phyloP scores from a whole-genome alignment of 176 grass and related monocot species.

The Lolium perenne region DNA sequence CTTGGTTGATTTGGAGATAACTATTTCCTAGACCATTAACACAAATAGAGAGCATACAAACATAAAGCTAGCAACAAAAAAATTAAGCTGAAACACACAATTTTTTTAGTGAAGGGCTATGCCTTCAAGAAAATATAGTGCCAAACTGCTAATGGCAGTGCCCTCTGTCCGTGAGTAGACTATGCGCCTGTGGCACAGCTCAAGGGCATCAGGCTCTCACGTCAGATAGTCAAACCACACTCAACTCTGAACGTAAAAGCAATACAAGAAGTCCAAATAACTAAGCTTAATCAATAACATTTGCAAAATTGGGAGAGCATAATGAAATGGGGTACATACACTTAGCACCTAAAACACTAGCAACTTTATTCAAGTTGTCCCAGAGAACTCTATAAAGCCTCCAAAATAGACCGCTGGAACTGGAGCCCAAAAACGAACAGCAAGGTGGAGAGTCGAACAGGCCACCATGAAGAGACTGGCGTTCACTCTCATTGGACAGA shows the following conservation, averaged over 20 bases:
- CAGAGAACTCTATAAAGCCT: slow-evolving; percentile 50
- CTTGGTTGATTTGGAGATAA: neutral
- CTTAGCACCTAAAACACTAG: slow-evolving; percentile 35
- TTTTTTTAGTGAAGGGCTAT: neutral
- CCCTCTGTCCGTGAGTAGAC: neutral
- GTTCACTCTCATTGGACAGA: slow-evolving; percentile 22
- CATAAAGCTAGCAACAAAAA: neutral
- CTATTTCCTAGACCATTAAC: neutral
- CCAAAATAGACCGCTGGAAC: slow-evolving; percentile 15
- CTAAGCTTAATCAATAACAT: slow-evolving; percentile 28
- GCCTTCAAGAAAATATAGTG: neutral
- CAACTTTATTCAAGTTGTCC: slow-evolving; percentile 40
- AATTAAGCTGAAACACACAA: neutral
- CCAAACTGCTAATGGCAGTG: neutral
- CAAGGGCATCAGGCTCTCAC: neutral
- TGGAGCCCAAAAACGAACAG: neutral
- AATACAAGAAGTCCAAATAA: neutral
- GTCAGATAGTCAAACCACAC: neutral
- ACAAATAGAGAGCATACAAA: neutral
- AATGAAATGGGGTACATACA: slow-evolving; percentile 40
- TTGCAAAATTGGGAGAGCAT: slow-evolving; percentile 51
- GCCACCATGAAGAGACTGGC: neutral
- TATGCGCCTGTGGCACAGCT: neutral
- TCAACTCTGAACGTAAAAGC: neutral
- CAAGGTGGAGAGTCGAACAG: neutral